Conservation (phyloP, 192 early-diverging fungal genomes). For the Umbelopsis ramanniana region DNA sequence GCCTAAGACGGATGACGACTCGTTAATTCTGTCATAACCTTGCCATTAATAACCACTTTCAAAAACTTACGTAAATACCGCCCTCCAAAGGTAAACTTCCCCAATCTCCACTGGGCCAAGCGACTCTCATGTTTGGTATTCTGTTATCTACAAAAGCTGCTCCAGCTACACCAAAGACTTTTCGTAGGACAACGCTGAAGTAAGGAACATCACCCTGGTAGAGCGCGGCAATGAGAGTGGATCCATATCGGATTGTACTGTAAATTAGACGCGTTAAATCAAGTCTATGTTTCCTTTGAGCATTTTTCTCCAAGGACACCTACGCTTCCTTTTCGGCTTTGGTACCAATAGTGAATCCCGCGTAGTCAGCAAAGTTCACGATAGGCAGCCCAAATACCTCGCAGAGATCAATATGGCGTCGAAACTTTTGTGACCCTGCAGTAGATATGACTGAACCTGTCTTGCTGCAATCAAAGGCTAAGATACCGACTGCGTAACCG, state of each 20-base stretch:
- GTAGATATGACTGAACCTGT: slow-evolving; percentile 33
- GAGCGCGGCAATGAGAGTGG: slow-evolving; percentile 39
- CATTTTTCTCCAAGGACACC: neutral
- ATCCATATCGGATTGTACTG: slow-evolving; percentile 42
- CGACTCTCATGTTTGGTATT: slow-evolving; percentile 37
- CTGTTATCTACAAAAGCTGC: slow-evolving; percentile 43
- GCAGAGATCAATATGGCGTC: slow-evolving; percentile 42
- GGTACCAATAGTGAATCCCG: slow-evolving; percentile 42
- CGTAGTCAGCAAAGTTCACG: slow-evolving; percentile 44
- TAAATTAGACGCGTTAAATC: neutral
- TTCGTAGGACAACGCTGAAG: slow-evolving; percentile 41
- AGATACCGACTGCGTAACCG: slow-evolving; percentile 41
- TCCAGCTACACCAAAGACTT: slow-evolving; percentile 46
- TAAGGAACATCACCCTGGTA: slow-evolving; percentile 43
- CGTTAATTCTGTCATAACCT: too few species aligned
- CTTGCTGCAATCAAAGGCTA: slow-evolving; percentile 35
- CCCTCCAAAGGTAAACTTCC: slow-evolving; percentile 44
- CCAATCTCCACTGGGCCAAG: slow-evolving; percentile 46
- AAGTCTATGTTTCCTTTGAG: neutral
- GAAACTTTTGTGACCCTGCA: slow-evolving; percentile 37
- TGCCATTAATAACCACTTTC: too few species aligned
- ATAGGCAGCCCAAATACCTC: slow-evolving; percentile 42
- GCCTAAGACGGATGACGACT: slow-evolving; percentile 17
- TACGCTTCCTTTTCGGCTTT: slow-evolving; percentile 45
- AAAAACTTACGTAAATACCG: slow-evolving; percentile 32